Base-by-base conservation (phyloP, 75 land plant species). In the Sequoia sempervirens region DNA sequence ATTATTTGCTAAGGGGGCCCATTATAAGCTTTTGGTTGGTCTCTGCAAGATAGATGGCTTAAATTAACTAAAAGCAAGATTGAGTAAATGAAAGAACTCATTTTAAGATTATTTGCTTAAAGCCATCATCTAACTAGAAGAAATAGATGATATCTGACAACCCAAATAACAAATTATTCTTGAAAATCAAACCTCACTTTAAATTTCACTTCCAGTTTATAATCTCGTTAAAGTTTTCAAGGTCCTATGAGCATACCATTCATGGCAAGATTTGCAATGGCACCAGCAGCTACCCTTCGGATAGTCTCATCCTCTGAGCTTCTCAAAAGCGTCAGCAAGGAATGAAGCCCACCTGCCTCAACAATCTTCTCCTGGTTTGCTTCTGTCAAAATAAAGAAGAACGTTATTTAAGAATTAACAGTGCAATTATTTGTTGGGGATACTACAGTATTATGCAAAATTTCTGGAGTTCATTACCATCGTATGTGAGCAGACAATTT, bases 231-330 rank as follows among this genome's bases (percentile, higher is more conserved):
- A 32, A 80, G 34, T 32, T 17, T 17, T 17, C 26, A 4, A 23
- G 66, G 20, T 20, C 26, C 40, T 53, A 80, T 1, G 56, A 32
- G 56, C 36, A 80, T 80, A 95, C 97, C 97, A 90, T 93, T 93
- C 94, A 93, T 93, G 75, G 94, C 94, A 83, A 95, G 95, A 83
- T 95, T 95, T 13, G 97, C 97, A 83, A 95, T 93, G 73, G 97
- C 97, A 70, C 97, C 97, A 26, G 97, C 95, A 82, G 93, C 94
- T 70, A 95, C 93, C 84, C 97, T 84, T 18, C 90, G 91, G n/a
- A 92, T 90, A 2, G 89, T 89, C 46, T 93, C 94, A 88, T 95
- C 95, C 80, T 91, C 92, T 53, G 95, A 87, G 85, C 86, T 90
- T 85, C 88, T 84, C 81, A 93, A 91, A 78, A 93, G 93, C 86